Percentiles rank a stretch among this genome's conserved stretches.
phyloP scores from a whole-genome alignment of 768 basidiomycete genomes.

The Melanogaster broomeanus region DNA sequence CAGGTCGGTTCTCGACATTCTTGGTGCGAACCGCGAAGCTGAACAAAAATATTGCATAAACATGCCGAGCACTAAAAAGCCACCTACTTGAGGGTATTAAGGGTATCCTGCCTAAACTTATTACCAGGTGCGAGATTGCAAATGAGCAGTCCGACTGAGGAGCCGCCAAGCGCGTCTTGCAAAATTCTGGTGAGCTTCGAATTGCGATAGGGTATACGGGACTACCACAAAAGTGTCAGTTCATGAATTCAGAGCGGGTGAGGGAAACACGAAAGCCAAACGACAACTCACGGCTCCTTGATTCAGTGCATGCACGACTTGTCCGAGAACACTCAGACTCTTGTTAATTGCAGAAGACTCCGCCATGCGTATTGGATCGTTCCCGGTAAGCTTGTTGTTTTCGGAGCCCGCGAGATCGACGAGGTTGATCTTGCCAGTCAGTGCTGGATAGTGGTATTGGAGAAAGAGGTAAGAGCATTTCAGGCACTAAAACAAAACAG shows the following conservation, averaged over 20 bases:
- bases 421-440: slow-evolving; percentile 79
- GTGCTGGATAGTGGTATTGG: slow-evolving; percentile 38
- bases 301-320: slow-evolving; percentile 86
- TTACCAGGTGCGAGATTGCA: slow-evolving; percentile 85
- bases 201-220: slow-evolving; percentile 86
- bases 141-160: slow-evolving; percentile 76
- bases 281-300: slow-evolving; percentile 53
- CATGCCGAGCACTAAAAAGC: not conserved
- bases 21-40: slow-evolving; percentile 85
- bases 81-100: slow-evolving; percentile 86
- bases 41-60: slow-evolving; percentile 10
- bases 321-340: slow-evolving; percentile 81
- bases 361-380: slow-evolving; percentile 83
- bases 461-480: not conserved
- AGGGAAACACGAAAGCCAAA: not conserved
- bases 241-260: not conserved
- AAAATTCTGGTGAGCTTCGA: slow-evolving; percentile 87
- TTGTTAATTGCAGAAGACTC: slow-evolving; percentile 92
- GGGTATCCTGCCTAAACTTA: slow-evolving; percentile 83
- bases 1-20: slow-evolving; percentile 82
- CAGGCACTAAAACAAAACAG: not conserved
- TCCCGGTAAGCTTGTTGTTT: slow-evolving; percentile 90
- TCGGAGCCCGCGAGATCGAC: slow-evolving; percentile 92
- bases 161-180: slow-evolving; percentile 88
- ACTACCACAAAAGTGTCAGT: slow-evolving; percentile 36